phyloP scores from a whole-genome alignment of 2,329 filamentous ascomycete species.

The Talaromyces rugulosus region DNA sequence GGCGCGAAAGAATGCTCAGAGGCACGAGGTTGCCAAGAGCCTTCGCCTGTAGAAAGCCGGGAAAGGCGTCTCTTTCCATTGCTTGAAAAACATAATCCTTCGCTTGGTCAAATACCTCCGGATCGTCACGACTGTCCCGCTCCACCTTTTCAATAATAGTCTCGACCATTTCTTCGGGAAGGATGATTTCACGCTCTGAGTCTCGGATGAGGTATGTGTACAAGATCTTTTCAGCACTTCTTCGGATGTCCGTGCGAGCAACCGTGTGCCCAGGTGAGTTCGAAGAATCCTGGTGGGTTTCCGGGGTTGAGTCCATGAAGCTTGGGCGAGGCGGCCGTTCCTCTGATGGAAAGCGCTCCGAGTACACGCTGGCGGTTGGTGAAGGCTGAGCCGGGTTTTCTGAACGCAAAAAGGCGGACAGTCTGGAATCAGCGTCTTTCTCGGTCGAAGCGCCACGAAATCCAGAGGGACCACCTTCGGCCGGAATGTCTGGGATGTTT shows the following conservation, averaged over 20 bases:
- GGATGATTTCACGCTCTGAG: conserved; percentile 92
- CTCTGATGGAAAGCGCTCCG: conserved; percentile 34
- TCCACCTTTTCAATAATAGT: conserved; percentile 87
- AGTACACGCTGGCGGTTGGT: conserved; percentile 53
- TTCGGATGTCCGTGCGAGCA: conserved; percentile 81
- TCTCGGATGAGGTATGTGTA: conserved; percentile 94
- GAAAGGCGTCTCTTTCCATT: conserved; percentile 99
- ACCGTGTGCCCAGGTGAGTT: conserved; percentile 81
- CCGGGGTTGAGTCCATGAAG: conserved; percentile 60
- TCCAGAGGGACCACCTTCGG: conserved; percentile 48
- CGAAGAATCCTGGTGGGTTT: conserved; percentile 64
- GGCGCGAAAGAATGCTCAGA: conserved; percentile 76
- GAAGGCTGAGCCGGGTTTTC: conserved; percentile 47
- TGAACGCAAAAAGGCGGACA: conserved; percentile 80
- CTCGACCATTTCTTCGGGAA: conserved; percentile 80
- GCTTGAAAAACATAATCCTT: conserved; percentile 99
- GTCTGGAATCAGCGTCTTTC: conserved; percentile 77
- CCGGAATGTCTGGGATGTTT: conserved; percentile 58
- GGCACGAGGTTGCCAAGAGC: conserved; percentile 94
- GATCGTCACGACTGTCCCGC: conserved; percentile 86
- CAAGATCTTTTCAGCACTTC: conserved; percentile 96
- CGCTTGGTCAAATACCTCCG: conserved; percentile 92
- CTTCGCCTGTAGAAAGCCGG: conserved; percentile 90
- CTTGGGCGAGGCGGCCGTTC: conserved; percentile 52
- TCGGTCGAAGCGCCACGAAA: conserved; percentile 64